These are phyloP conservation scores for Achlya hypogyna DNA, from an alignment of 352 stramenopile species.

Conservation along the genomic window DNA sequence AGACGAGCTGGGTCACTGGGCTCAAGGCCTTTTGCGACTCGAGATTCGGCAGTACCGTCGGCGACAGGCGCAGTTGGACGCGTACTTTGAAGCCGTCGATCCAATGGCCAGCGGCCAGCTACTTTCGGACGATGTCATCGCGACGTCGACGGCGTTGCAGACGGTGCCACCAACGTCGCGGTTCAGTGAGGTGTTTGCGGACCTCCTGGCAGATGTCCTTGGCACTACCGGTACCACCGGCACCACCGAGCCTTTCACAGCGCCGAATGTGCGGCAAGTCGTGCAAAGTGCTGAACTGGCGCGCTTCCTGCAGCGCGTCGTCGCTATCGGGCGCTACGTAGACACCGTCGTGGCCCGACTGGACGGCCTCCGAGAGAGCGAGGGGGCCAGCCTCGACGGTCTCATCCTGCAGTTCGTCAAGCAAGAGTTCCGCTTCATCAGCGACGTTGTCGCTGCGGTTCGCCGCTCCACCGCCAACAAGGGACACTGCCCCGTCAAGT, in stretches of 20 bases:
- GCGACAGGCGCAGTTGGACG: neutral
- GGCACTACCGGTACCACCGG: neutral
- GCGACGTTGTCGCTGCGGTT: neutral
- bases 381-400: neutral
- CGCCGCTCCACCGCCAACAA: neutral
- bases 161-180: neutral
- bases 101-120: neutral
- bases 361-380: neutral
- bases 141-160: neutral
- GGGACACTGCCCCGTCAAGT: neutral
- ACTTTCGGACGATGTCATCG: neutral
- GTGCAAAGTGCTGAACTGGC: neutral
- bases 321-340: neutral
- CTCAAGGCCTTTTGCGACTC: neutral
- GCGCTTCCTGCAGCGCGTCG: neutral
- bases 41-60: neutral
- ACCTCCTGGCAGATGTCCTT: neutral
- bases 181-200: neutral
- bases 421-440: conserved; percentile 4
- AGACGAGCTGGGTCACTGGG: neutral
- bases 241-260: no score
- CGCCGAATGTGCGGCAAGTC: neutral
- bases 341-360: neutral
- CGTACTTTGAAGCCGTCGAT: conserved; percentile 4
- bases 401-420: neutral